Evolutionary conservation across 495 filamentous ascomycete species (phyloP).

Genomic region (Aspergillus wentii): DNA sequence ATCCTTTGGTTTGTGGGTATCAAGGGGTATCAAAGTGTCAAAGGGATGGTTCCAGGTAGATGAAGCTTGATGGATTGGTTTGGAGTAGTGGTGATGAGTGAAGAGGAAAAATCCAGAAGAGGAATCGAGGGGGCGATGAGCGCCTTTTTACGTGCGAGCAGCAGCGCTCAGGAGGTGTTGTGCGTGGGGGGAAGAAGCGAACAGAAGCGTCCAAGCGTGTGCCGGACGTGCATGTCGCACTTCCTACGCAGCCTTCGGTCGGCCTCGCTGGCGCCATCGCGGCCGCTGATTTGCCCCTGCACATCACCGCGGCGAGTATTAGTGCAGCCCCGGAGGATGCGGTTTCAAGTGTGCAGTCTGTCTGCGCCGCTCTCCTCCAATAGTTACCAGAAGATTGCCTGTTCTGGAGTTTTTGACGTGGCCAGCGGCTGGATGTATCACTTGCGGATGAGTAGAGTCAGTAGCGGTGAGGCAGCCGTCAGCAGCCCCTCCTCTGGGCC

Average conservation of each 20-base stretch:
- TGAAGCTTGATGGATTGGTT: too few species aligned
- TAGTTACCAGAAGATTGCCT: too few species aligned
- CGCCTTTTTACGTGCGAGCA: constrained; percentile 32
- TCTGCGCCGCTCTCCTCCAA: constrained; percentile 9
- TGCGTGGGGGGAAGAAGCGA: constrained; percentile 14
- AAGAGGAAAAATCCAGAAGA: constrained; percentile 9
- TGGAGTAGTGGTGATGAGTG: constrained; percentile 6
- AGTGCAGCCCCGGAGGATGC: constrained; percentile 13
- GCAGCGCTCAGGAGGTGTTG: constrained; percentile 9
- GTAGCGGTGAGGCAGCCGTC: too few species aligned
- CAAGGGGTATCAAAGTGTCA: constrained; percentile 12
- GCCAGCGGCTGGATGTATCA: too few species aligned
- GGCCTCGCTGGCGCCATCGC: constrained; percentile 24
- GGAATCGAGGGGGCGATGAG: constrained; percentile 16
- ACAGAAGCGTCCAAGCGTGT: constrained; percentile 27
- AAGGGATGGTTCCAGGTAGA: too few species aligned
- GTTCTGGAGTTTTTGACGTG: too few species aligned
- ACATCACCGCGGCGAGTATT: constrained; percentile 29
- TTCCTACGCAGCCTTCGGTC: too few species aligned
- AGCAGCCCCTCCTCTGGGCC: too few species aligned
- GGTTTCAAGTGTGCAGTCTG: too few species aligned
- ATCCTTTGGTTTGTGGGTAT: too few species aligned
- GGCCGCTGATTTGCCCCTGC: constrained; percentile 20
- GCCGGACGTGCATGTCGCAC: constrained; percentile 27
- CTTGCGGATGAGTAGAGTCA: too few species aligned